phyloP scores from a whole-genome alignment of 2,329 filamentous ascomycete species.

The Gremmenia infestans region DNA sequence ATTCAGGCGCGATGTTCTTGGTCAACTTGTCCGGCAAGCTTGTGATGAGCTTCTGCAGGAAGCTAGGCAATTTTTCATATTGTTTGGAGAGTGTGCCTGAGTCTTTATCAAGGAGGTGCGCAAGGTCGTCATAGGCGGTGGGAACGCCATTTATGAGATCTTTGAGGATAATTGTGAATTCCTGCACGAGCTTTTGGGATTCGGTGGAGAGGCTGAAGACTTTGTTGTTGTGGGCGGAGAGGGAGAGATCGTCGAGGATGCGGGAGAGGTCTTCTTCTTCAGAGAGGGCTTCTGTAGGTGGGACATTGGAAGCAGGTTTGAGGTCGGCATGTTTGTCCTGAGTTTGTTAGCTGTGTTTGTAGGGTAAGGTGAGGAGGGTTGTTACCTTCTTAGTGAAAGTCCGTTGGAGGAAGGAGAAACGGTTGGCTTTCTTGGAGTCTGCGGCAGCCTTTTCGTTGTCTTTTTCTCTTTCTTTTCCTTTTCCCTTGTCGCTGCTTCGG shows the following conservation, averaged over 20 bases:
- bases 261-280: constrained; percentile 70
- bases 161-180: constrained; percentile 86
- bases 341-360: constrained; percentile 10
- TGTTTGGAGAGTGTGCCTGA: constrained; percentile 52
- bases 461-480: constrained; percentile 16
- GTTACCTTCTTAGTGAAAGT: constrained; percentile 25
- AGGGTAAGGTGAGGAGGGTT: background rate
- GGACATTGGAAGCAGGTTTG: constrained; percentile 35
- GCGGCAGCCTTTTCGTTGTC: constrained; percentile 28
- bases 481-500: constrained; percentile 14
- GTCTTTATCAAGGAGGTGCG: constrained; percentile 50
- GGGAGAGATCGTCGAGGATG: constrained; percentile 79
- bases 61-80: constrained; percentile 66
- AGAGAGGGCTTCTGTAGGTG: constrained; percentile 37
- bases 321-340: constrained; percentile 33
- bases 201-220: constrained; percentile 82
- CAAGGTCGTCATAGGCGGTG: constrained; percentile 89
- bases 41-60: constrained; percentile 81
- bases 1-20: constrained; percentile 68
- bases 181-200: constrained; percentile 72
- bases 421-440: constrained; percentile 33
- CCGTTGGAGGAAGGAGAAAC: constrained; percentile 36
- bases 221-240: constrained; percentile 78
- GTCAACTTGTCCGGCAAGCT: constrained; percentile 80
- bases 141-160: constrained; percentile 90